phyloP scores from a whole-genome alignment of 2,329 filamentous ascomycete species.

The Talaromyces albobiverticillius region DNA sequence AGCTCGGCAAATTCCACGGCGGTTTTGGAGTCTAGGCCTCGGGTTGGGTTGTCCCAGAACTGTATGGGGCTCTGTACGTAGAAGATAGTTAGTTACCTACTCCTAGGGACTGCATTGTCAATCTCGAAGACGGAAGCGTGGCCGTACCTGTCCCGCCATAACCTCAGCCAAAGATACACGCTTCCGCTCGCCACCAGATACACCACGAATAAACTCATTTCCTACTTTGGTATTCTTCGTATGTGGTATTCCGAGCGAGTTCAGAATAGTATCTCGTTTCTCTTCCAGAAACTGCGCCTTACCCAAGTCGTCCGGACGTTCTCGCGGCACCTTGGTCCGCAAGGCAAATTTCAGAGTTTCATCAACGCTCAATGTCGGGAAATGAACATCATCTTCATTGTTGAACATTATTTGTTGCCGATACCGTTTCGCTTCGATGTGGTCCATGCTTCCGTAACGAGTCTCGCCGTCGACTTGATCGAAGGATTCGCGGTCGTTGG shows the following conservation, averaged over 20 bases:
- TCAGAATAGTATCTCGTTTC: slow-evolving; percentile 32
- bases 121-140: neutral
- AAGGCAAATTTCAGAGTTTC: slow-evolving; percentile 72
- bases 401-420: slow-evolving; percentile 62
- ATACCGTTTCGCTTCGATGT: slow-evolving; percentile 42
- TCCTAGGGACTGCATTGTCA: no score
- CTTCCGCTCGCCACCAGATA: slow-evolving; percentile 67
- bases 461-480: slow-evolving; percentile 54
- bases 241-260: slow-evolving; percentile 41
- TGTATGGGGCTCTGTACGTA: slow-evolving; percentile 47
- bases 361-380: slow-evolving; percentile 70
- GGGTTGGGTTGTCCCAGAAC: slow-evolving; percentile 65
- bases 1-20: slow-evolving; percentile 59
- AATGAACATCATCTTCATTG: slow-evolving; percentile 72
- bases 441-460: slow-evolving; percentile 52
- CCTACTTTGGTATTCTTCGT: slow-evolving; percentile 64
- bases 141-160: slow-evolving; percentile 43
- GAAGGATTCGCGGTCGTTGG: slow-evolving; percentile 62
- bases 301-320: slow-evolving; percentile 24
- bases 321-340: slow-evolving; percentile 42
- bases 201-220: slow-evolving; percentile 63
- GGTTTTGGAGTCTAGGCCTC: slow-evolving; percentile 64
- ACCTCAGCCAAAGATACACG: slow-evolving; percentile 64
- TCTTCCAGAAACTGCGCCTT: slow-evolving; percentile 30
- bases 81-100: neutral